These are phyloP conservation scores for Gynostemma pentaphyllum DNA, from an alignment of 306 rosid genomes.

Conservation along the genomic window DNA sequence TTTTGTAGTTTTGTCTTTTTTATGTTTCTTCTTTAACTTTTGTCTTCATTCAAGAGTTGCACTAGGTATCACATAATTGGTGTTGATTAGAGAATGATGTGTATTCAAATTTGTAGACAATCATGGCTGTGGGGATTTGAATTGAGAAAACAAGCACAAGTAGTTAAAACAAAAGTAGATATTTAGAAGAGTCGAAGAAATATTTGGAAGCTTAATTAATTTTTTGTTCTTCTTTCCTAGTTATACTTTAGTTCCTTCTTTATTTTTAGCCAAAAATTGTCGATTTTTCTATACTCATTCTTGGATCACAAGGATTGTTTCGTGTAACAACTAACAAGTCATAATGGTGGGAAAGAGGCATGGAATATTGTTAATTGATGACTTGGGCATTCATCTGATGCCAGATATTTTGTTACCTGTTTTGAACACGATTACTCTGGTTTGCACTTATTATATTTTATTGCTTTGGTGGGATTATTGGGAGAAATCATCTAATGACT, in stretches of 20 bases:
- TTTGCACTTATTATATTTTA: too few relatives aligned
- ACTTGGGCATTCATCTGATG: too few relatives aligned
- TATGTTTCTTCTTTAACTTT: background rate
- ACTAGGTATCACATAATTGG: background rate
- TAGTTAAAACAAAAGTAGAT: constrained; percentile 2
- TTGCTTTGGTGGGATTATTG: too few relatives aligned
- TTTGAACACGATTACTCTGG: too few relatives aligned
- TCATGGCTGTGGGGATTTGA: background rate
- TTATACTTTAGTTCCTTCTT: background rate
- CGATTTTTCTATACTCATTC: background rate
- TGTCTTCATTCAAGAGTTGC: background rate
- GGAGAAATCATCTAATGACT: too few relatives aligned
- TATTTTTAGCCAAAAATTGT: background rate
- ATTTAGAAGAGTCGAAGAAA: background rate
- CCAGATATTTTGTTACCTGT: too few relatives aligned
- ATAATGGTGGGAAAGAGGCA: too few relatives aligned
- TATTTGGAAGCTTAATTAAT: background rate
- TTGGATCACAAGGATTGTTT: too few relatives aligned
- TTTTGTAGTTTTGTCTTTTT: background rate
- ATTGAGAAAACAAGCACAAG: background rate
- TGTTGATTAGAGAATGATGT: background rate
- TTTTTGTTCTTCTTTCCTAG: background rate
- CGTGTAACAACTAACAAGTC: too few relatives aligned
- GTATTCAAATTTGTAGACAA: background rate
- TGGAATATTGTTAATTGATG: too few relatives aligned